A percentile compares a stretch with the other conserved stretches of the same genome.
Conservation (phyloP, 2,329 filamentous ascomycete species). For the Monascus ruber region DNA sequence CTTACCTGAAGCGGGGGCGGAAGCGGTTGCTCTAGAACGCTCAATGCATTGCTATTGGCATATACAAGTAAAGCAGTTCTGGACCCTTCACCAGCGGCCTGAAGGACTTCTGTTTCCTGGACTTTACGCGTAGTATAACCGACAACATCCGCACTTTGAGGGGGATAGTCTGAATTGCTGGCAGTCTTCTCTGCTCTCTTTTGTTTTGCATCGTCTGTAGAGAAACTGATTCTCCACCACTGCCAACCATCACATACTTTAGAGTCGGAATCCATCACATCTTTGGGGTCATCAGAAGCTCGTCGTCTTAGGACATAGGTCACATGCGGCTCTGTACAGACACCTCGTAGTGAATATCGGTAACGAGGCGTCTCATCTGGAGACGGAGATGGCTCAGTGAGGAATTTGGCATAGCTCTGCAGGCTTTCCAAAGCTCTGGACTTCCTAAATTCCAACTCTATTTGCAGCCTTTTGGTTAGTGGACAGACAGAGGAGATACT, state of each 20-base stretch:
- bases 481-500: too few relatives aligned
- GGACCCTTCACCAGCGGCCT: conserved; percentile 42
- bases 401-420: conserved; percentile 32
- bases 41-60: conserved; percentile 40
- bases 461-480: background rate
- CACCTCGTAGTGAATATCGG: conserved; percentile 46
- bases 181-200: conserved; percentile 17
- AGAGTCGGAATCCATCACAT: conserved; percentile 19
- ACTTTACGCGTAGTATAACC: conserved; percentile 34
- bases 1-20: conserved; percentile 29
- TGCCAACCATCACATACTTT: conserved; percentile 27
- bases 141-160: conserved; percentile 21
- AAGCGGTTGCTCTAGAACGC: conserved; percentile 17
- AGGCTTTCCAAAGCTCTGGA: conserved; percentile 31
- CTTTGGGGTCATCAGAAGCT: conserved; percentile 8
- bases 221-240: conserved; percentile 48
- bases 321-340: conserved; percentile 46
- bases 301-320: conserved; percentile 43
- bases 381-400: conserved; percentile 35
- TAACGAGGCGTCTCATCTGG: conserved; percentile 29
- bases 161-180: conserved; percentile 3
- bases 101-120: conserved; percentile 43
- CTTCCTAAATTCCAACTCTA: conserved; percentile 35
- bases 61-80: conserved; percentile 47
- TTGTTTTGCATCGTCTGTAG: conserved; percentile 30